These are phyloP conservation scores for Arabidopsis thaliana DNA, from an alignment of 345 rosid species.

Conservation along the genomic window DNA sequence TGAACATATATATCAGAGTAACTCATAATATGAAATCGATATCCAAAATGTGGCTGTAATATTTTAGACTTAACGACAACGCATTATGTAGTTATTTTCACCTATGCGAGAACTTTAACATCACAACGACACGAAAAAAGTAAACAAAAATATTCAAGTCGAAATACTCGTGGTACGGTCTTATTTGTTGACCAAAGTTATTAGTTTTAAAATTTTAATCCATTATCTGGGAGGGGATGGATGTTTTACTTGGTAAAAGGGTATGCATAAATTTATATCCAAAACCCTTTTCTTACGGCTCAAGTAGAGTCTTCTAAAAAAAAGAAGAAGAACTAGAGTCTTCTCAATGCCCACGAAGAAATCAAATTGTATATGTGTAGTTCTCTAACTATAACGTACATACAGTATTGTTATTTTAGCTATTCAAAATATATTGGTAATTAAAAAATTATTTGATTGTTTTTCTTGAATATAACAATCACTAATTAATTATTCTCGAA, in stretches of 20 bases:
- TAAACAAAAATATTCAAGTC: slow-evolving; percentile 27
- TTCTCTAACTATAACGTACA: no score
- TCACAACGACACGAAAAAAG: slow-evolving; percentile 1
- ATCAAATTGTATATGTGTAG: neutral
- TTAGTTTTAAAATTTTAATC: slow-evolving; percentile 17
- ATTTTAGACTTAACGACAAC: neutral
- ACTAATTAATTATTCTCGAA: no score
- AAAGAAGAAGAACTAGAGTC: neutral
- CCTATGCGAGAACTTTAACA: slow-evolving; percentile 22
- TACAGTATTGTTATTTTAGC: no score
- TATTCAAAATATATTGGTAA: no score
- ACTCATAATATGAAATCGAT: slow-evolving; percentile 12
- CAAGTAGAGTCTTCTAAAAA: neutral
- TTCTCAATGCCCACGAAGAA: neutral
- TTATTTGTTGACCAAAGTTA: slow-evolving; percentile 35
- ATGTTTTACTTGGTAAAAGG: slow-evolving; percentile 38
- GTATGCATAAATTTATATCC: slow-evolving; percentile 15
- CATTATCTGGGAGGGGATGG: slow-evolving; percentile 30
- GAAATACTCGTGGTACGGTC: slow-evolving; percentile 36
- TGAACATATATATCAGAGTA: neutral
- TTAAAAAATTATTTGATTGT: no score
- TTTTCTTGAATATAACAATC: no score
- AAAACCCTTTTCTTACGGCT: slow-evolving; percentile 21
- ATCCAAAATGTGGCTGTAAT: slow-evolving; percentile 16
- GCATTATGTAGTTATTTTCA: slow-evolving; percentile 14